Conservation (phyloP, 73 alveolate genomes). For the Paramecium sonneborni region DNA sequence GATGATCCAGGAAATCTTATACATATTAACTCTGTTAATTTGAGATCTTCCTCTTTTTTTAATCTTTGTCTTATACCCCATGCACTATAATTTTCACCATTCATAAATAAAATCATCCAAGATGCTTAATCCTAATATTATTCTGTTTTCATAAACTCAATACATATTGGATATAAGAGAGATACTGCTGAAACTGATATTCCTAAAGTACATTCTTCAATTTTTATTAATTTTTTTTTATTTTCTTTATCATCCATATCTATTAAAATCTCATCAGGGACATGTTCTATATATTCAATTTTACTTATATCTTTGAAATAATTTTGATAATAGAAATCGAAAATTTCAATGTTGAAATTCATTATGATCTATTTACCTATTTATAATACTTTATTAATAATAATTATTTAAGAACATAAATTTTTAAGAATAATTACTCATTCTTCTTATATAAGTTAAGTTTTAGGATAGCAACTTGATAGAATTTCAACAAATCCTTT, state of each 20-base stretch:
- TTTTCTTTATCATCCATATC: neutral
- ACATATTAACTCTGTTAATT: conserved; percentile 18
- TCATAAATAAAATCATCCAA: conserved; percentile 29
- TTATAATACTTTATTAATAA: neutral
- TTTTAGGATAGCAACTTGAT: neutral
- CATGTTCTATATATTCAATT: neutral
- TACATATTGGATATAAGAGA: neutral
- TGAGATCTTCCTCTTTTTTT: neutral
- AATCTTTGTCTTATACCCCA: conserved; percentile 23
- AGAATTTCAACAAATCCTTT: neutral
- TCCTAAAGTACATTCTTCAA: neutral
- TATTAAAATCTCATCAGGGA: neutral
- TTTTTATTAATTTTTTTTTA: neutral
- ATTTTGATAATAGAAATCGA: neutral
- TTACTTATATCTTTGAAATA: neutral
- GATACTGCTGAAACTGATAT: neutral
- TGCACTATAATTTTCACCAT: conserved; percentile 36
- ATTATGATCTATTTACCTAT: neutral
- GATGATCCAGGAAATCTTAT: conserved; percentile 27
- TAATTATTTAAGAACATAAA: neutral
- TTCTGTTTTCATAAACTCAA: neutral
- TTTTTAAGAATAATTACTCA: no score
- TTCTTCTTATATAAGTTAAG: neutral
- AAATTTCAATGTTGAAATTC: neutral
- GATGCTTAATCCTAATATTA: neutral